Evolutionary conservation across 768 basidiomycete genomes (phyloP), one percentile per base, ranked within the genome.

Genomic region (Amyloporia xantha): DNA sequence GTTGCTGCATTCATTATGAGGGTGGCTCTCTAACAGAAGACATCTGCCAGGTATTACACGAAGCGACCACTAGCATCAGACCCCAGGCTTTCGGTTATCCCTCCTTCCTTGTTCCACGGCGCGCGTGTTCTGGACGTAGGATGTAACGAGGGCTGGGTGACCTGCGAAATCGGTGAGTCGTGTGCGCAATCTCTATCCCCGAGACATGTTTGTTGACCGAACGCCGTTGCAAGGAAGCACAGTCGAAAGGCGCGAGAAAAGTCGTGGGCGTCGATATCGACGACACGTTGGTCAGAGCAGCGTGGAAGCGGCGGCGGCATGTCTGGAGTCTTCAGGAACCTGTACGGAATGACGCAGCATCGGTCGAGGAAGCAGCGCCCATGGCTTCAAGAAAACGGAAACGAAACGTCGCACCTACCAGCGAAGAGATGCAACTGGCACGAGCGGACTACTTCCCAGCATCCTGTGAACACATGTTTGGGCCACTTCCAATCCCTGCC

Each of bases 191-290:
- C 9, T 33, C 30, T 33, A 33, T 33, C 30, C 30, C 7, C 7
- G 9, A 15, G 9, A 33, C 30, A 7, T 33, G 30, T 33, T n/a
- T 33, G 30, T 33, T 33, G 30, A 33, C n/a, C n/a, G n/a, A n/a
- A n/a, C 15, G 30, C 15, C 30, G 30, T 27, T 15, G 36, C 12
- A 52, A 47, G 47, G 20, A 52, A 89, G 89, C 84, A 23, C 90
- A 88, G 59, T 64, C 66, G 1, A 73, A 73, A 63, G 77, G 76
- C 1, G 84, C 88, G 4, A 61, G 59, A n/a, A 75, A 74, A 51
- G 85, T 92, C 7, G 68, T 84, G 12, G 91, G 91, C 1, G 88
- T 95, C 0, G 91, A 95, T 61, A 86, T 95, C 39, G 92, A 93
- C 60, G 75, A 81, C 33, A 72, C 73, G 7, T 73, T 94, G 41